Evolutionary conservation across 2,329 filamentous ascomycete genomes (phyloP).

Genomic region (Penicillium sp.): DNA sequence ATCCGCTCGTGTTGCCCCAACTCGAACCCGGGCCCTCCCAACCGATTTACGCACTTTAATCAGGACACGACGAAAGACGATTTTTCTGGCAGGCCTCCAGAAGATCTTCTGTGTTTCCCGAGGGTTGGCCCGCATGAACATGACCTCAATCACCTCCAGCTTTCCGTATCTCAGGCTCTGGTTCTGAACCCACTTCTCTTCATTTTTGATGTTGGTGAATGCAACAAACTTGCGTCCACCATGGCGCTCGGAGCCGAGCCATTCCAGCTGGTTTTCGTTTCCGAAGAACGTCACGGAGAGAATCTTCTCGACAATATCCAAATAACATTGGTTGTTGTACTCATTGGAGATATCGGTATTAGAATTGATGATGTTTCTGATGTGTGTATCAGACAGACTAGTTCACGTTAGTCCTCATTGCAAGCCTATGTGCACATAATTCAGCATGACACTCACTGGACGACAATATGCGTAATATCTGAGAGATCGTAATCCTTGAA

Average conservation of each 20-base stretch:
- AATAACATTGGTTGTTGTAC: not conserved
- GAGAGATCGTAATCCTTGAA: not conserved
- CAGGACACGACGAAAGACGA: not conserved
- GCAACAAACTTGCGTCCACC: not conserved
- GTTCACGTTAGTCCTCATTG: not conserved
- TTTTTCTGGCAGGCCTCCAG: not conserved
- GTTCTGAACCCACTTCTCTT: not conserved
- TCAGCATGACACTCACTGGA: not conserved
- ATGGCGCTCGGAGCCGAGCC: not conserved
- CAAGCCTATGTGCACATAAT: not conserved
- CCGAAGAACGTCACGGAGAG: not conserved
- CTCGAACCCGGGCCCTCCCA: not conserved
- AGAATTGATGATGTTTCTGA: not conserved
- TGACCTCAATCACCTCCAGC: not conserved
- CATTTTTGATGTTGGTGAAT: not conserved
- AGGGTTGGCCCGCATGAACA: not conserved
- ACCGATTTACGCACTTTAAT: not conserved
- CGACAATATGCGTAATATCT: not conserved
- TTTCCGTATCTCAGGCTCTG: not conserved
- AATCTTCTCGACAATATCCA: not conserved
- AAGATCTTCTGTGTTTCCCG: not conserved
- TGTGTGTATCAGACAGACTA: not conserved
- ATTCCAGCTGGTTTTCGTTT: not conserved
- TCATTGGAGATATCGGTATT: not conserved
- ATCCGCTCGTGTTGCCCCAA: not conserved